Percentiles rank a stretch among this genome's conserved stretches.
Conservation (phyloP, 768 basidiomycete species). For the Russula olivacea region DNA sequence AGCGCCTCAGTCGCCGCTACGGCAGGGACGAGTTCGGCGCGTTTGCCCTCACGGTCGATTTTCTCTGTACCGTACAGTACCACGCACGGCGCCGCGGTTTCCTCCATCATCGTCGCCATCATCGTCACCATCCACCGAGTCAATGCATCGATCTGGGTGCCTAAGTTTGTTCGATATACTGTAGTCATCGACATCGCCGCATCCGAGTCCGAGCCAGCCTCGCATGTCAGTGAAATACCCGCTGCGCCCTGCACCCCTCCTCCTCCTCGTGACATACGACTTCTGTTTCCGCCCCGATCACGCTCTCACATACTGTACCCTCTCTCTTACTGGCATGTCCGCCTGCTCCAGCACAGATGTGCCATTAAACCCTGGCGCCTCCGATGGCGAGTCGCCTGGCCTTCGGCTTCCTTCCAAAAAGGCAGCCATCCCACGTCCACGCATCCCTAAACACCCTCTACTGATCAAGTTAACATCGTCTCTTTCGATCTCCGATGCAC, state of each 20-base stretch:
- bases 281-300: slow-evolving; percentile 15
- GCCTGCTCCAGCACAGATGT: slow-evolving; percentile 23
- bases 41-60: slow-evolving; percentile 1
- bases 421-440: slow-evolving; percentile 32
- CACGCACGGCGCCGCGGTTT: slow-evolving; percentile 3
- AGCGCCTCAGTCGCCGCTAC: slow-evolving; percentile 23
- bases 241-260: neutral
- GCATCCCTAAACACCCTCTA: slow-evolving; percentile 46
- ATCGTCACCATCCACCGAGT: neutral
- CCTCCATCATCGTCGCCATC: slow-evolving; percentile 1
- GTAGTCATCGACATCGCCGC: slow-evolving; percentile 7
- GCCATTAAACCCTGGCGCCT: slow-evolving; percentile 44
- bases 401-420: slow-evolving; percentile 12
- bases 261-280: neutral
- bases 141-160: slow-evolving; percentile 5
- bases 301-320: slow-evolving; percentile 28
- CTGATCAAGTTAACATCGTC: slow-evolving; percentile 39
- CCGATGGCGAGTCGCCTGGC: slow-evolving; percentile 45
- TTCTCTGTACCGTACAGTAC: neutral
- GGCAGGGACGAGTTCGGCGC: slow-evolving; percentile 27
- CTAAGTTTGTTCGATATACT: slow-evolving; percentile 21
- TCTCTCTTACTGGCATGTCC: slow-evolving; percentile 29
- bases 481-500: slow-evolving; percentile 18
- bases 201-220: slow-evolving; percentile 27
- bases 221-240: slow-evolving; percentile 21